Conservation (phyloP, 2,329 filamentous ascomycete genomes). For the Dactylellina leptospora region DNA sequence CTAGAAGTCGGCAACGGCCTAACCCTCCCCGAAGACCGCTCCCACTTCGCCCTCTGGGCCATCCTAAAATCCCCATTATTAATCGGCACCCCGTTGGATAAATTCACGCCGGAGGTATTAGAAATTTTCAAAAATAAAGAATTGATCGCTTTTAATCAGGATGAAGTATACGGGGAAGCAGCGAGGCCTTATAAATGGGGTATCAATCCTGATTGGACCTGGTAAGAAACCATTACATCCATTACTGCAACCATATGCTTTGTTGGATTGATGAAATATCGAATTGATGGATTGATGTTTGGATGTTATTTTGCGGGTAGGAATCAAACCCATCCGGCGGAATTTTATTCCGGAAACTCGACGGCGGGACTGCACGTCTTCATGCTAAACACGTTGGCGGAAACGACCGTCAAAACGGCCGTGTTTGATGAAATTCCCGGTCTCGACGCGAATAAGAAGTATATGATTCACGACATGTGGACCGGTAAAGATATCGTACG, state of each 20-base stretch:
- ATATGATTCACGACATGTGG: slow-evolving; percentile 64
- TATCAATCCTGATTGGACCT: slow-evolving; percentile 65
- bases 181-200: slow-evolving; percentile 64
- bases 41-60: slow-evolving; percentile 62
- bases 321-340: slow-evolving; percentile 64
- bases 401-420: slow-evolving; percentile 59
- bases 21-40: slow-evolving; percentile 58
- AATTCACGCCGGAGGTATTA: slow-evolving; percentile 60
- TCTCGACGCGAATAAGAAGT: slow-evolving; percentile 58
- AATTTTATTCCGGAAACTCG: slow-evolving; percentile 65
- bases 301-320: slow-evolving; percentile 3
- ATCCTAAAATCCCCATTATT: slow-evolving; percentile 62
- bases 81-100: slow-evolving; percentile 61
- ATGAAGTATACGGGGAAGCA: slow-evolving; percentile 61
- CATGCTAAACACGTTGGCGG: slow-evolving; percentile 63
- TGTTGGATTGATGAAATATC: neutral
- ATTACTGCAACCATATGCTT: neutral
- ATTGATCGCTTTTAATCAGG: slow-evolving; percentile 63
- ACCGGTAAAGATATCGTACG: slow-evolving; percentile 56
- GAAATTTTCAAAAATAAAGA: slow-evolving; percentile 61
- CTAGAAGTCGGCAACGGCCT: slow-evolving; percentile 61
- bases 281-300: neutral
- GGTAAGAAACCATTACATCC: slow-evolving; percentile 52
- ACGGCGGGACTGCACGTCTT: slow-evolving; percentile 63
- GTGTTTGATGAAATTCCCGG: slow-evolving; percentile 63